Evolutionary conservation across 2,329 filamentous ascomycete genomes (phyloP).

Genomic region (Cladobotryum protrusum): DNA sequence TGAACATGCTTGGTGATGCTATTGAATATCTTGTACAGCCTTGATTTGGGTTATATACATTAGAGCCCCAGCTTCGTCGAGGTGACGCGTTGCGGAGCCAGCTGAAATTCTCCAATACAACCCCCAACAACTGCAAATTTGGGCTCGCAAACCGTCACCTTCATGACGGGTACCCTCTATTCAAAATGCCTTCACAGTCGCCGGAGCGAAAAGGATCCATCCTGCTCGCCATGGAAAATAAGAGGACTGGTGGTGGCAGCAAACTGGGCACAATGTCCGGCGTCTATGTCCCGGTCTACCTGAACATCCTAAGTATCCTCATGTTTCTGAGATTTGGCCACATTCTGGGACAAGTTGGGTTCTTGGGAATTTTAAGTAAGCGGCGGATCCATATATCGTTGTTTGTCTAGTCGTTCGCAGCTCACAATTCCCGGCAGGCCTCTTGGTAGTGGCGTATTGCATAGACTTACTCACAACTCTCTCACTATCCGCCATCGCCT

Average conservation of each 20-base stretch:
- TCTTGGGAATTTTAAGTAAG: slow-evolving; percentile 73
- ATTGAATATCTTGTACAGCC: too few relatives aligned
- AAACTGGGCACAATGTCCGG: slow-evolving; percentile 74
- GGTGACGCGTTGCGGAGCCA: neutral
- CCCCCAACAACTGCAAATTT: neutral
- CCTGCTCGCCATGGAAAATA: slow-evolving; percentile 27
- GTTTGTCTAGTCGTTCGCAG: neutral
- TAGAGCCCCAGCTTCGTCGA: too few relatives aligned
- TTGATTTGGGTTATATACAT: too few relatives aligned
- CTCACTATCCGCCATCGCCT: slow-evolving; percentile 82
- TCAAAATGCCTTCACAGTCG: slow-evolving; percentile 11
- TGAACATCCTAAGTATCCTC: slow-evolving; percentile 84
- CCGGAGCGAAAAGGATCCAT: slow-evolving; percentile 11
- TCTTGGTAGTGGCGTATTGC: slow-evolving; percentile 69
- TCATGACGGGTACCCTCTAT: neutral
- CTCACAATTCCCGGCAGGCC: slow-evolving; percentile 38
- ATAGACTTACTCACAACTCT: slow-evolving; percentile 81
- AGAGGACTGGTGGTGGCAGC: slow-evolving; percentile 28
- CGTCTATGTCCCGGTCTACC: slow-evolving; percentile 80
- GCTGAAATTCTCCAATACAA: neutral
- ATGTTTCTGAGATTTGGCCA: slow-evolving; percentile 90
- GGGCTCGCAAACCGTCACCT: neutral
- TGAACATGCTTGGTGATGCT: too few relatives aligned
- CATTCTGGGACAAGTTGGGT: slow-evolving; percentile 72
- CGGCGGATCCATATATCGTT: neutral